Base-by-base conservation (phyloP, 1,284 basidiomycete species). In the Pseudozyma hubeiensis region DNA sequence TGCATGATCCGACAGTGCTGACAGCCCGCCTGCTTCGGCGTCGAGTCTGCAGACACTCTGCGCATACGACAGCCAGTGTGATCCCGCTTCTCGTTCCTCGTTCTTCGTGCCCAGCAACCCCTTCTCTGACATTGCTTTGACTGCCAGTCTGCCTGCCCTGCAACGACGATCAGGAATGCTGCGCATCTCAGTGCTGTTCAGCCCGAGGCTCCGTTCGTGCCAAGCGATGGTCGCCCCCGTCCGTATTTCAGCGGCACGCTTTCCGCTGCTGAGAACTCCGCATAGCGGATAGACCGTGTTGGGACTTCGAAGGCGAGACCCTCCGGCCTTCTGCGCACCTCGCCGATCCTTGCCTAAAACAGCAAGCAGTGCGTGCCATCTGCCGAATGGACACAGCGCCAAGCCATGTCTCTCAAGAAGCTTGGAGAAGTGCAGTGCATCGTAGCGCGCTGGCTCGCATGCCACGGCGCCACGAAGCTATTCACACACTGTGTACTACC, bases 371-470 rank as follows among this genome's bases (percentile, higher is more conserved):
- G 13, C 7, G 14, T 11, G 9, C 16, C 13, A 29, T 33, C 7
- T 16, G 16, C 7, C 10, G 13, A 41, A 13, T 2, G 40, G 11
- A n/a, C 13, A n/a, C 24, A 24, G 24, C n/a, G 62, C 62, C 62
- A 58, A 64, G 55, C 40, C 30, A 45, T 33, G 50, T 6, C 33
- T 16, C 10, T 45, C 53, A 45, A 56, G 30, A 48, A 41, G 40
- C 40, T 41, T 34, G 24, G 11, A 5, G 16, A 24, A 17, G 14
- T 37, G 35, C 35, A 37, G 35, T 37, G 35, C 14, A 14, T 37
- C 35, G 9, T 37, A 10, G 35, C 35, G 9, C 14, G 35, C 24
- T 37, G 35, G 8, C 14, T 37, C 35, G 35, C 35, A 37, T 37
- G 35, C 9, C 35, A 3, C 35, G 2, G 35, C 9, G 35, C 35